These are phyloP conservation scores for Phytopythium chamaehyphon DNA, from an alignment of 352 stramenopile genomes.

Conservation along the genomic window DNA sequence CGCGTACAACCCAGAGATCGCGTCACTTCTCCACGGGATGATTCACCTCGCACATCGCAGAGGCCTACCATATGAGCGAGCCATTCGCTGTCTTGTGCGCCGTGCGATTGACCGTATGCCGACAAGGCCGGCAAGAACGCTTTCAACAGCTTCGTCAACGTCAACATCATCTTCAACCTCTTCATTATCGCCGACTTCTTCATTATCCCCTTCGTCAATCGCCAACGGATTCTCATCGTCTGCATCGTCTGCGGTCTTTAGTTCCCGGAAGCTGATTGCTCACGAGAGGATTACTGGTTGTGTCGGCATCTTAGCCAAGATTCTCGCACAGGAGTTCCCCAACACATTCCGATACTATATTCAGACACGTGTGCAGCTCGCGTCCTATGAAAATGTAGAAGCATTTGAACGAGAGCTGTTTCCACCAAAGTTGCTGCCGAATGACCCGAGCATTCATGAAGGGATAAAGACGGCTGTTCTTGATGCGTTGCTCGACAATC, in stretches of 20 bases:
- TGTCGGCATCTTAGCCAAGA: constrained; percentile 58
- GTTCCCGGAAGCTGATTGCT: constrained; percentile 26
- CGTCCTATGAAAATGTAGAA: constrained; percentile 72
- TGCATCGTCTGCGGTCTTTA: constrained; percentile 34
- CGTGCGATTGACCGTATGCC: constrained; percentile 44
- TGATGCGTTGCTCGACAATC: constrained; percentile 39
- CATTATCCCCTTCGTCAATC: constrained; percentile 15
- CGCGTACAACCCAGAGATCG: constrained; percentile 62
- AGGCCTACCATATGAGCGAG: constrained; percentile 32
- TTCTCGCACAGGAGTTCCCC: constrained; percentile 61
- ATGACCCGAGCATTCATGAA: constrained; percentile 47
- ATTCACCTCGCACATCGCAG: constrained; percentile 58
- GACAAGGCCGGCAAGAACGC: constrained; percentile 17
- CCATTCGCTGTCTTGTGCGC: constrained; percentile 48
- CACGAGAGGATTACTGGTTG: constrained; percentile 61
- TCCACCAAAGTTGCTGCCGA: constrained; percentile 39
- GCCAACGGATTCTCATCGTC: constrained; percentile 21
- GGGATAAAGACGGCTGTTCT: constrained; percentile 55
- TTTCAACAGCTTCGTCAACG: constrained; percentile 33
- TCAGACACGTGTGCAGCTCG: constrained; percentile 57
- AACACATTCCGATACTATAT: constrained; percentile 80
- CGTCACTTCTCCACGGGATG: constrained; percentile 54
- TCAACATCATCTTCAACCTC: constrained; percentile 41
- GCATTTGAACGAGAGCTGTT: constrained; percentile 69
- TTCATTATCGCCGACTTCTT: constrained; percentile 28